Evolutionary conservation across 176 grass and related monocot species (phyloP), one percentile per base, ranked within the genome.

Genomic region (Areca catechu): DNA sequence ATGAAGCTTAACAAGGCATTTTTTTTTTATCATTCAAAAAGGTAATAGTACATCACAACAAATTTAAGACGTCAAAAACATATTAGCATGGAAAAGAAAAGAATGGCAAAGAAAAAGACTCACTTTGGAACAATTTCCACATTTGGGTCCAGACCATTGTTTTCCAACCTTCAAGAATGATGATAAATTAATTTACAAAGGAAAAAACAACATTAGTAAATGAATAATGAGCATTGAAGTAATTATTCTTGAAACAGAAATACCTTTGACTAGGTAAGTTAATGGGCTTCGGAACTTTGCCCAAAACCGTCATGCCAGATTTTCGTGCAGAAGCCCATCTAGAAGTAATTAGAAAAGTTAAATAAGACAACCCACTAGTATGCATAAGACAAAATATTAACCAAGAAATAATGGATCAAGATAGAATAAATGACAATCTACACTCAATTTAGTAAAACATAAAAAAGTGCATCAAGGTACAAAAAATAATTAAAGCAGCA

Each of bases 241-340:
- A 57, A 23, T 48, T n/a, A n/a, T 23, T 34, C 15, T 48, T 23
- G 48, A 63, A 47, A 72, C 49, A 62, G 34, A 0, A 17, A 66
- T 98, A 98, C 93, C 83, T 98, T 71, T 92, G 87, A 64, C 93
- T 98, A 21, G 93, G 93, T 63, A 98, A 74, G 82, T 98, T 98
- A 66, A 98, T 85, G 1, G 87, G 93, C 77, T 98, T 98, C 67
- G 93, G 93, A 18, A 98, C 85, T 85, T 92, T 98, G 28, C 93
- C 93, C 52, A 98, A 76, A 73, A 98, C 88, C 50, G 88, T 98
- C 87, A 98, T 91, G 69, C 93, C 93, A 57, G 93, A 92, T 81
- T 98, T 98, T 58, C 93, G 80, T 56, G 69, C 10, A 72, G 89
- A 79, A 80, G 72, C 84, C 93, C 87, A 92, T 83, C 93, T 98